A percentile compares a stretch with the other conserved stretches of the same genome.
Evolutionary conservation across 2,329 filamentous ascomycete genomes (phyloP).

Genomic region (Ophiocordyceps sinensis): DNA sequence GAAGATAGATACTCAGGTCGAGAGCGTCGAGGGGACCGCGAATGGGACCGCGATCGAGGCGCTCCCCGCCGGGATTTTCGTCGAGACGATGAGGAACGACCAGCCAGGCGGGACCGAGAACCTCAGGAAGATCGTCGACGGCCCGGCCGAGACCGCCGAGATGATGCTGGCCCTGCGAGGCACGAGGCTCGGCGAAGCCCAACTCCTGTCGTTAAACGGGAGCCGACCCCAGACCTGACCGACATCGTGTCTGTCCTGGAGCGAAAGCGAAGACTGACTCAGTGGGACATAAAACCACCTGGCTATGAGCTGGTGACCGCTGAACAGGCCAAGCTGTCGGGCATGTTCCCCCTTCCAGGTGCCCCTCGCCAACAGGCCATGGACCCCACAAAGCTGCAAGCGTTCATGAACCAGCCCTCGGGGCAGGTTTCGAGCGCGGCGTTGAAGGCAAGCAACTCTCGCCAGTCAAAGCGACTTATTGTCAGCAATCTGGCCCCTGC

Average conservation of each 20-base stretch:
- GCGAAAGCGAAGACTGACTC: conserved; percentile 82
- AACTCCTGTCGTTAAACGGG: conserved; percentile 74
- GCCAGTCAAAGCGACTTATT: conserved; percentile 86
- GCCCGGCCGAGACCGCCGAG: conserved; percentile 29
- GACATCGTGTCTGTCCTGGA: conserved; percentile 69
- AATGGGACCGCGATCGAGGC: conserved; percentile 60
- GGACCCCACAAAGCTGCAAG: conserved; percentile 85
- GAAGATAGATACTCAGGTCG: conserved; percentile 79
- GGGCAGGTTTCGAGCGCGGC: conserved; percentile 58
- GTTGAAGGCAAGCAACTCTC: conserved; percentile 82
- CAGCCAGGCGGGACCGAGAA: conserved; percentile 44
- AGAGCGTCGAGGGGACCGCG: conserved; percentile 53
- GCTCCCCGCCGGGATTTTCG: conserved; percentile 45
- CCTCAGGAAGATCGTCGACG: conserved; percentile 34
- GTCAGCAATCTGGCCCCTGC: conserved; percentile 65
- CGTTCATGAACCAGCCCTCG: conserved; percentile 84
- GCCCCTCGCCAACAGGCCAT: conserved; percentile 90
- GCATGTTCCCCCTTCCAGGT: conserved; percentile 96
- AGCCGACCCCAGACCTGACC: conserved; percentile 90
- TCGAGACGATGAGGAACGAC: conserved; percentile 50
- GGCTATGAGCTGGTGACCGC: conserved; percentile 97
- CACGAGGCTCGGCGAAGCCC: conserved; percentile 55
- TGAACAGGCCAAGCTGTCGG: conserved; percentile 94
- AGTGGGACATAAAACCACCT: conserved; percentile 98
- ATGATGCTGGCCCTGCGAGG: conserved; percentile 21